A percentile compares a stretch with the other conserved stretches of the same genome.
Evolutionary conservation across 2,329 filamentous ascomycete genomes (phyloP).

Genomic region (Fusarium duplospermum): DNA sequence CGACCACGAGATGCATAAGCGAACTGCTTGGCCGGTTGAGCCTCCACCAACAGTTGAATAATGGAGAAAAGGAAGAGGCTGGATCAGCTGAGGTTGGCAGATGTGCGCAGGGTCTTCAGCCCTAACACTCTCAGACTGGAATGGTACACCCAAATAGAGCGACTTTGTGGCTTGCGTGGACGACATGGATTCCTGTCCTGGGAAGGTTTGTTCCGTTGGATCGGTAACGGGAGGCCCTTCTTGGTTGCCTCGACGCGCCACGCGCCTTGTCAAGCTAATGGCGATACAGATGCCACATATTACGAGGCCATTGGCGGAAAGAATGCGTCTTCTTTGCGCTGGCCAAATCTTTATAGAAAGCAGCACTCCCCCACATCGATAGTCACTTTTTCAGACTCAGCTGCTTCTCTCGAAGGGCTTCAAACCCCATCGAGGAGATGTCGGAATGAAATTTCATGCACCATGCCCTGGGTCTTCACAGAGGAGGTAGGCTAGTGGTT

Average conservation of each 20-base stretch:
- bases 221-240: not conserved
- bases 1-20: constrained; percentile 3
- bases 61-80: not conserved
- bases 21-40: not conserved
- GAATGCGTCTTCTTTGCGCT: not conserved
- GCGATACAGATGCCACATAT: not conserved
- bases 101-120: not conserved
- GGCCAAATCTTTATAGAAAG: not conserved
- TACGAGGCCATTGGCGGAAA: not conserved
- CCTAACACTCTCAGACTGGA: not conserved
- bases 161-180: constrained; percentile 16
- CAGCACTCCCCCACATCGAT: not conserved
- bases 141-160: not conserved
- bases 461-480: not conserved
- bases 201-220: not conserved
- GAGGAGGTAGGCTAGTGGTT: not conserved
- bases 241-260: not conserved
- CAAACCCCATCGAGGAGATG: not conserved
- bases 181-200: not conserved
- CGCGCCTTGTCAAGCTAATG: not conserved
- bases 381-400: not conserved
- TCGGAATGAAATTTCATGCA: not conserved
- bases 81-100: not conserved
- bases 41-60: not conserved
- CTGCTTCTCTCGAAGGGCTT: not conserved